A percentile compares a stretch with the other conserved stretches of the same genome.
phyloP scores from a whole-genome alignment of 1,284 basidiomycete species.

The Ceratobasidium papillatum region DNA sequence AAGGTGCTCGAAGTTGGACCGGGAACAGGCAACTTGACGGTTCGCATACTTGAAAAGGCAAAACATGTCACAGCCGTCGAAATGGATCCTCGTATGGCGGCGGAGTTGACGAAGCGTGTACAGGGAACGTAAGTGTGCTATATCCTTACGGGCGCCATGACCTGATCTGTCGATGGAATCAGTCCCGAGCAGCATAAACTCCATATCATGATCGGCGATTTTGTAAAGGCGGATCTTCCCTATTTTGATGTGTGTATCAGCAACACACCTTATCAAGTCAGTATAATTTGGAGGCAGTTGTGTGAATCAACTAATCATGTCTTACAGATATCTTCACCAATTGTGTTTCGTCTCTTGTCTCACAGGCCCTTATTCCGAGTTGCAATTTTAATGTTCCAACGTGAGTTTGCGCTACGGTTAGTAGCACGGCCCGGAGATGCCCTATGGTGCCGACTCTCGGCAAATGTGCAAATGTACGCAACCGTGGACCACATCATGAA shows the following conservation, averaged over 20 bases:
- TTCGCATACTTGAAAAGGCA: conserved; percentile 92
- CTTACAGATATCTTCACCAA: conserved; percentile 87
- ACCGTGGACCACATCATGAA: conserved; percentile 98
- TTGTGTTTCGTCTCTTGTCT: conserved; percentile 96
- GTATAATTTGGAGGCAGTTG: conserved; percentile 34
- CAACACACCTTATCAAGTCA: conserved; percentile 94
- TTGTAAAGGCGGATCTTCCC: conserved; percentile 95
- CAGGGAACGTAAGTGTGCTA: conserved; percentile 88
- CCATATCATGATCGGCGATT: conserved; percentile 95
- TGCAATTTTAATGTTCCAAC: conserved; percentile 99
- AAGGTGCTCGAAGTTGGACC: conserved; percentile 98
- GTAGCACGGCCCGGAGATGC: conserved; percentile 86
- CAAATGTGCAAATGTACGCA: conserved; percentile 95
- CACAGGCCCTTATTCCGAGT: conserved; percentile 94
- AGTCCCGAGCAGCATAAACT: conserved; percentile 96
- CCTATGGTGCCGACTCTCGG: conserved; percentile 94
- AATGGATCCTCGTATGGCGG: conserved; percentile 99
- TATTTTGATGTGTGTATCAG: conserved; percentile 99
- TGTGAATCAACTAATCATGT: not conserved
- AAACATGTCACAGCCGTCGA: conserved; percentile 94
- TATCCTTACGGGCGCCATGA: not conserved
- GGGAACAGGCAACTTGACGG: conserved; percentile 97
- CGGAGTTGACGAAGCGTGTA: conserved; percentile 95
- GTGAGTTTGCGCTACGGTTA: conserved; percentile 94
- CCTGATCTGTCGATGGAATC: conserved; percentile 23